phyloP scores from a whole-genome alignment of 306 rosid genomes.

The Citrullus mucosospermus region DNA sequence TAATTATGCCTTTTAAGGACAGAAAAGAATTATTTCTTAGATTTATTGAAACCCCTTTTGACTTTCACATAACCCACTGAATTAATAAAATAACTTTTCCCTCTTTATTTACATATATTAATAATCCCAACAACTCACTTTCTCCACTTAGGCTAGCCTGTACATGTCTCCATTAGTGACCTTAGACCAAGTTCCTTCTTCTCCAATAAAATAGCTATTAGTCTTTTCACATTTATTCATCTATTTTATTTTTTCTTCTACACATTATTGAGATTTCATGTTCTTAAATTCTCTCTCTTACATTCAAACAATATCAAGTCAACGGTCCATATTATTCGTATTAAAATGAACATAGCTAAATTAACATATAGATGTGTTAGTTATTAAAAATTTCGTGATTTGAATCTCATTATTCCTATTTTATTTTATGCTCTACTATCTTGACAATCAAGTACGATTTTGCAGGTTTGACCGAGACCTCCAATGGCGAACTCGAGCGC shows the following conservation, averaged over 20 bases:
- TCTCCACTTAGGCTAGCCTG: not conserved
- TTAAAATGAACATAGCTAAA: too few species aligned
- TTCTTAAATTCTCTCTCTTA: too few species aligned
- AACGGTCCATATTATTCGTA: too few species aligned
- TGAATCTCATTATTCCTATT: too few species aligned
- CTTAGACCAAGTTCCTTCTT: not conserved
- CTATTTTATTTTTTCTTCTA: not conserved
- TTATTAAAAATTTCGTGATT: too few species aligned
- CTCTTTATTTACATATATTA: not conserved
- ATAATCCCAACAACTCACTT: not conserved
- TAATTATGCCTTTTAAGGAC: not conserved
- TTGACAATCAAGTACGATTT: not conserved
- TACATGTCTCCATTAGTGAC: not conserved
- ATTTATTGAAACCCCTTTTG: not conserved
- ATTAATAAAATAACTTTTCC: not conserved
- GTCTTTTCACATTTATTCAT: not conserved
- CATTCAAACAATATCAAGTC: too few species aligned
- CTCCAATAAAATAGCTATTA: not conserved
- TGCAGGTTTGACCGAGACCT: constrained; percentile 63
- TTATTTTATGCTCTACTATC: not conserved
- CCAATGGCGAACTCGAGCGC: constrained; percentile 65
- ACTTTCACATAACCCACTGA: not conserved
- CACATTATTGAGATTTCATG: too few species aligned
- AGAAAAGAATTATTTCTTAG: not conserved
- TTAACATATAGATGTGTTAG: too few species aligned